phyloP scores from a whole-genome alignment of 2,329 filamentous ascomycete genomes.

The Teratosphaeria nubilosa region DNA sequence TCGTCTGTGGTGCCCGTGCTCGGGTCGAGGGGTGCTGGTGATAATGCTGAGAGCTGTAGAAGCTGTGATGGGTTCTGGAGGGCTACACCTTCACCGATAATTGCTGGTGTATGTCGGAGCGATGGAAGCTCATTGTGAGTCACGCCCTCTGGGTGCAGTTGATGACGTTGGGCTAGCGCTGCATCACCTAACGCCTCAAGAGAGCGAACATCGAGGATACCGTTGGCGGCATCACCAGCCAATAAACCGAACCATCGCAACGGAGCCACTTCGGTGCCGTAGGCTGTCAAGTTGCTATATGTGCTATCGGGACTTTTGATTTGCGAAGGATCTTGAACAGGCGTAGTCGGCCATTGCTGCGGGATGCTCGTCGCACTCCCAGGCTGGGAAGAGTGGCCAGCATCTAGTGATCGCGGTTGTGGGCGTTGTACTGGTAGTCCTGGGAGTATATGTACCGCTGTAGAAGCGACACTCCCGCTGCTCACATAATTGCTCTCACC shows the following conservation, averaged over 20 bases:
- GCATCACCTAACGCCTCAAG: constrained; percentile 16
- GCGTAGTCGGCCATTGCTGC: constrained; percentile 5
- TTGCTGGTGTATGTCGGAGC: constrained; percentile 4
- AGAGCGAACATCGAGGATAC: constrained; percentile 11
- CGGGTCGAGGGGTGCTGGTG: constrained; percentile 8
- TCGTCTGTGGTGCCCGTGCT: constrained; percentile 12
- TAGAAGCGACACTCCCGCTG: not conserved
- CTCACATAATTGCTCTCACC: not conserved
- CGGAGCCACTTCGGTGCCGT: constrained; percentile 32
- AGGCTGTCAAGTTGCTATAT: constrained; percentile 19
- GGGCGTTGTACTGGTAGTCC: not conserved
- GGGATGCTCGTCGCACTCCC: not conserved
- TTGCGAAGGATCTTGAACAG: constrained; percentile 8
- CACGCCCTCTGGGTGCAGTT: constrained; percentile 10
- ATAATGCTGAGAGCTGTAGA: constrained; percentile 15
- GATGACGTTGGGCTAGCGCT: constrained; percentile 14
- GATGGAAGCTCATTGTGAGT: constrained; percentile 3
- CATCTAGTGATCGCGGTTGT: not conserved
- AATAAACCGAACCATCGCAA: constrained; percentile 41
- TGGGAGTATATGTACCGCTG: not conserved
- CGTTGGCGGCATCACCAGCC: constrained; percentile 33
- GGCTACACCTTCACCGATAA: constrained; percentile 10
- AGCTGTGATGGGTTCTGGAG: constrained; percentile 16
- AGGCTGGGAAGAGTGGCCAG: not conserved
- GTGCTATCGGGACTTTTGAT: constrained; percentile 17